Evolutionary conservation across 2,329 filamentous ascomycete species (phyloP), one percentile per base, ranked within the genome.

Genomic region (Pseudocercospora fuligena): DNA sequence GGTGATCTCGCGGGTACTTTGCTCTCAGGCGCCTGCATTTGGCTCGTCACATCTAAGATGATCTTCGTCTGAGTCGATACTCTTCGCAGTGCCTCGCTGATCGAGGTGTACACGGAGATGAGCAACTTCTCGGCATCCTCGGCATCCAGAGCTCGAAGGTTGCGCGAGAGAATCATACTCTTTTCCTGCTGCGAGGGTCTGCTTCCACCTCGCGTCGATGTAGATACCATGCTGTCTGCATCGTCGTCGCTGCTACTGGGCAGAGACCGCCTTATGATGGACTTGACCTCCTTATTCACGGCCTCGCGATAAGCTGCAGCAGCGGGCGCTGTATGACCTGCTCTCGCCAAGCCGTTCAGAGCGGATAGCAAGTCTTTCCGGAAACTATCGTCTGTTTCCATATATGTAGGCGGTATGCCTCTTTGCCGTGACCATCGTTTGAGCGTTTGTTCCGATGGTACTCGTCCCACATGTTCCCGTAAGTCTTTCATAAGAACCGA

Each of bases 171-270:
- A 53, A 93, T 91, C 0, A 91, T 89, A 0, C 94, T 97, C 76
- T 95, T 97, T 71, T 98, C 94, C 74, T 97, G 92, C 72, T 93
- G 91, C 19, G 88, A 91, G 49, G 90, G 82, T 69, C 89, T 87
- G 66, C 87, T 87, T 29, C 89, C 90, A 49, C 88, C 88, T 68
- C 88, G 83, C 0, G 94, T 97, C 2, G 94, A 96, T 0, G 89
- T 94, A 94, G 78, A 79, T 80, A 94, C 89, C 82, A 94, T 90
- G 0, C 93, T 97, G 77, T 95, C 92, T 68, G 90, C 92, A 76
- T 99, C 95, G 72, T 98, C 94, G 67, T 99, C 95, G 73, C 89
- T 95, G 11, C 94, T 97, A 75, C 93, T 97, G 0, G 95, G 95
- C 46, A 99, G 84, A 25, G 94, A 91, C 65, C 89, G 88, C 62